Evolutionary conservation across 176 grass and related monocot species (phyloP).

Genomic region (Tillandsia leiboldiana): DNA sequence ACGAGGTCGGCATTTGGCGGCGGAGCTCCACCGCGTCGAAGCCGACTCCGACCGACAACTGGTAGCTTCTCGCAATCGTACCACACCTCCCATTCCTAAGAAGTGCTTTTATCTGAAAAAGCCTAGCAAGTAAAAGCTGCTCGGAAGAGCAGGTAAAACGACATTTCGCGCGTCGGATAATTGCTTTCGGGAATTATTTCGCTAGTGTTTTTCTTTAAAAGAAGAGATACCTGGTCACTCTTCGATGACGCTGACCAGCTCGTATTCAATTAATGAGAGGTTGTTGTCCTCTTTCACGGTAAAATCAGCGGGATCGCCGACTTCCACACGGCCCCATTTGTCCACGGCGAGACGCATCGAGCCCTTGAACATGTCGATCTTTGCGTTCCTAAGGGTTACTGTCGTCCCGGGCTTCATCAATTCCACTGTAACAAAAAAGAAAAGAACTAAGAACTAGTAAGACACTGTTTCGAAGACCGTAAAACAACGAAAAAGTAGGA

Average conservation of each 20-base stretch:
- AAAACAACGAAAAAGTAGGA: too few relatives aligned
- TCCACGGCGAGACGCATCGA: not conserved
- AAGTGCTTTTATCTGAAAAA: not conserved
- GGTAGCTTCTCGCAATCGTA: not conserved
- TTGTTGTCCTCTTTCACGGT: not conserved
- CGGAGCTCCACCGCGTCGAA: not conserved
- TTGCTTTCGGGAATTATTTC: not conserved
- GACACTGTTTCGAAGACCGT: too few relatives aligned
- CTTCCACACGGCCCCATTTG: slow-evolving; percentile 1
- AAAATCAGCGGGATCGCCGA: not conserved
- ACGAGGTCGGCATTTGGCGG: not conserved
- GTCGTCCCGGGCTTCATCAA: not conserved
- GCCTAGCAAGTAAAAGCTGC: not conserved
- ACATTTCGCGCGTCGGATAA: not conserved
- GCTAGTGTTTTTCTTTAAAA: not conserved
- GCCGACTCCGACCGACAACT: not conserved
- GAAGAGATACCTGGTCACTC: not conserved
- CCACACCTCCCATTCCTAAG: not conserved
- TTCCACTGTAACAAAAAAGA: not conserved
- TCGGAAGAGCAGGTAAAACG: not conserved
- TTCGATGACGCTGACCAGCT: not conserved
- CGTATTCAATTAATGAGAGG: not conserved
- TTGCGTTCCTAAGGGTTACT: not conserved
- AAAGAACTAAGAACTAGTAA: not conserved
- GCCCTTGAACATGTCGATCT: not conserved